phyloP scores from a whole-genome alignment of 352 stramenopile species.

The Pythium rishiriense region DNA sequence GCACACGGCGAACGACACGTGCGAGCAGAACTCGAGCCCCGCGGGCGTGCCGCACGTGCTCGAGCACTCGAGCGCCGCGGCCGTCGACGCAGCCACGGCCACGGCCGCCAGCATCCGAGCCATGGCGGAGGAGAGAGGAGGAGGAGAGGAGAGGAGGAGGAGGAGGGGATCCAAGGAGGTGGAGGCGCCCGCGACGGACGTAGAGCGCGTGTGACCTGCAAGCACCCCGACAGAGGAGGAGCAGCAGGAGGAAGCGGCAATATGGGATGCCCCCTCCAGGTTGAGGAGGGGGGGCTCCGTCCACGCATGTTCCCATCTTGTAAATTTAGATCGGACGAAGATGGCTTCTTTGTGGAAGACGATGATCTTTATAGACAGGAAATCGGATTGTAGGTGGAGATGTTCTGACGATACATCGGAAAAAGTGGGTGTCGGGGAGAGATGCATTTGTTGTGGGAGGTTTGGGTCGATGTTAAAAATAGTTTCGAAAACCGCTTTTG shows the following conservation, averaged over 20 bases:
- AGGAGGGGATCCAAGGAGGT: too few relatives aligned
- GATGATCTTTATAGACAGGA: neutral
- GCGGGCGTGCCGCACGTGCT: conserved; percentile 78
- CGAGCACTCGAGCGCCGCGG: conserved; percentile 51
- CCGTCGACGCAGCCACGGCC: conserved; percentile 15
- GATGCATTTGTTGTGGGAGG: neutral
- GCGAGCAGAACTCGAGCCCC: conserved; percentile 71
- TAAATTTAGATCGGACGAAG: neutral
- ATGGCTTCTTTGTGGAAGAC: neutral
- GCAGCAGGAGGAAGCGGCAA: neutral
- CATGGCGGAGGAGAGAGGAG: conserved; percentile 1
- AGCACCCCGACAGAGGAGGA: neutral
- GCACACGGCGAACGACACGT: conserved; percentile 78
- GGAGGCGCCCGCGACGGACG: too few relatives aligned
- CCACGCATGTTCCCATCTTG: too few relatives aligned
- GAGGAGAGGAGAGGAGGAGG: neutral
- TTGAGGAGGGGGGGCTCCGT: neutral
- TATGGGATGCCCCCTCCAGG: too few relatives aligned
- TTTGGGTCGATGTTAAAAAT: neutral
- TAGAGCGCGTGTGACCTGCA: neutral
- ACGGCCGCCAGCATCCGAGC: conserved; percentile 5
- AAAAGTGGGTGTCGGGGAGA: neutral
- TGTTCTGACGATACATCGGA: neutral
- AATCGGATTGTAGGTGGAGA: neutral
- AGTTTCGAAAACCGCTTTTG: neutral